Evolutionary conservation across 148 eudicot species (phyloP).

Genomic region (Fagopyrum homotropicum): DNA sequence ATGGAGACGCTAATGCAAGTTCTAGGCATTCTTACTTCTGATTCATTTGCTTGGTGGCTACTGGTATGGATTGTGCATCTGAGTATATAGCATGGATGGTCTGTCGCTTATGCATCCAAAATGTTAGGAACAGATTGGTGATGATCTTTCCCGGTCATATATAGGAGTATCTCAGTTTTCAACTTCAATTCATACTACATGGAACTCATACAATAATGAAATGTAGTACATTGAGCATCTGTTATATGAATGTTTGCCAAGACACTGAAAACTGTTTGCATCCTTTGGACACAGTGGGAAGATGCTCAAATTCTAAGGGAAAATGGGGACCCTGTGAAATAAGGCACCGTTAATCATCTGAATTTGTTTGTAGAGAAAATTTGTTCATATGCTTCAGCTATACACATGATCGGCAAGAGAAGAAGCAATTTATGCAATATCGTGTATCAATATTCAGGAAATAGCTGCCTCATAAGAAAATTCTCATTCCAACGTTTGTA

Average conservation of each 20-base stretch:
- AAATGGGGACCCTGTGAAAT: too few species aligned
- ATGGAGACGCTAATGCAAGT: constrained; percentile 41
- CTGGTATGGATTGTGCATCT: neutral
- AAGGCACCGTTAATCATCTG: too few species aligned
- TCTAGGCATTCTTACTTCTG: neutral
- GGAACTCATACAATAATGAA: neutral
- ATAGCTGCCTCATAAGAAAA: too few species aligned
- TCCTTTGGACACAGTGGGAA: neutral
- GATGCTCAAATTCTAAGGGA: neutral
- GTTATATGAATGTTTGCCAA: neutral
- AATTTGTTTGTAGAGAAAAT: too few species aligned
- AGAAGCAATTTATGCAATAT: too few species aligned
- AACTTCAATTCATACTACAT: neutral
- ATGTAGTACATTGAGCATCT: neutral
- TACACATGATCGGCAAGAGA: too few species aligned
- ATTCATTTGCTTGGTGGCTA: neutral
- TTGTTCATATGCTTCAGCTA: too few species aligned
- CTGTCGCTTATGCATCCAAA: too few species aligned
- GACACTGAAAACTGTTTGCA: neutral
- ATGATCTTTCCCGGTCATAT: neutral
- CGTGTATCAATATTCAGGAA: too few species aligned
- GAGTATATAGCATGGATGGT: neutral
- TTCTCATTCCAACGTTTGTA: too few species aligned
- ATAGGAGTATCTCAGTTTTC: neutral
- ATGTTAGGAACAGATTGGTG: too few species aligned